Conservation (phyloP, 306 rosid genomes). For the Dryas octopetala region DNA sequence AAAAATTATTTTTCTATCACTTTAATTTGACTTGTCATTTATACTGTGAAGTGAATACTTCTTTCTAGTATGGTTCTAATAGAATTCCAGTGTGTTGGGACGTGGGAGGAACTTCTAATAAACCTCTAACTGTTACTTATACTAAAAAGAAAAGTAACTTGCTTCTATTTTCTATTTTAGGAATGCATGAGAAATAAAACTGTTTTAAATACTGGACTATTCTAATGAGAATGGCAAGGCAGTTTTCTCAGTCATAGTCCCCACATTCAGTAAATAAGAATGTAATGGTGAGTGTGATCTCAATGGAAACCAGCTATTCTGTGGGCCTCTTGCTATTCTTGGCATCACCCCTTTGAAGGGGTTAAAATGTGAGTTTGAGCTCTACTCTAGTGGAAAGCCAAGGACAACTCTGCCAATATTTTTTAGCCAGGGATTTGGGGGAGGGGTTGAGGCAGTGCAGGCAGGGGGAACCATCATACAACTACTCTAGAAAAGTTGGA, state of each 20-base stretch:
- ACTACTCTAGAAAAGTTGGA: neutral
- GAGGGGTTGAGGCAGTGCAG: neutral
- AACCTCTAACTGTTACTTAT: neutral
- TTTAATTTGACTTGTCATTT: neutral
- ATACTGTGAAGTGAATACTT: neutral
- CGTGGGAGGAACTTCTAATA: neutral
- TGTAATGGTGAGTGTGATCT: neutral
- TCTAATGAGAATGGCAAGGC: neutral
- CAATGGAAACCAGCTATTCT: neutral
- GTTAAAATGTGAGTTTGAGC: neutral
- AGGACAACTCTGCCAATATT: neutral
- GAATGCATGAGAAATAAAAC: neutral
- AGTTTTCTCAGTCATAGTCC: no score
- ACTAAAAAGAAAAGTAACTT: neutral
- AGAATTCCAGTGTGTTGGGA: neutral
- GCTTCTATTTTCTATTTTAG: neutral
- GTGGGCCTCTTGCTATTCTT: neutral
- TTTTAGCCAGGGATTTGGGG: neutral
- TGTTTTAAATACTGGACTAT: no score
- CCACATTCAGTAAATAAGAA: no score
- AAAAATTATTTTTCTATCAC: neutral
- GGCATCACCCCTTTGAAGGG: neutral
- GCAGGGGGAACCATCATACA: neutral
- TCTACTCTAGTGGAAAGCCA: neutral
- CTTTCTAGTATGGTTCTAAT: neutral